Conservation (phyloP, 2,329 filamentous ascomycete species). For the Claviceps pazoutovae region DNA sequence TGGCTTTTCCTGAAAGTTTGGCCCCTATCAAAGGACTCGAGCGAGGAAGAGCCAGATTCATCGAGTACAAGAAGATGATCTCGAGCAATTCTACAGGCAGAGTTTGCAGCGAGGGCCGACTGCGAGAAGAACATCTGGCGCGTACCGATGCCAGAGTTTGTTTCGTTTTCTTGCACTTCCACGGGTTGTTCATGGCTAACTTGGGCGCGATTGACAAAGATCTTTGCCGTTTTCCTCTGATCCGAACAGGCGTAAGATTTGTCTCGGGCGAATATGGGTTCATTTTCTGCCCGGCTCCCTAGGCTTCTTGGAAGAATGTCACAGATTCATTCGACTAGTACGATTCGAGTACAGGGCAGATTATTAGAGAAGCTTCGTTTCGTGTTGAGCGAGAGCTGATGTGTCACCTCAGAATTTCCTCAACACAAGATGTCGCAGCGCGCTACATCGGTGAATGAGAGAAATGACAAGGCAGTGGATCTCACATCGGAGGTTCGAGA, state of each 20-base stretch:
- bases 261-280: slow-evolving; percentile 15
- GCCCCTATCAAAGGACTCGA: slow-evolving; percentile 30
- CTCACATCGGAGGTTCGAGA: too few relatives aligned
- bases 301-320: too few relatives aligned
- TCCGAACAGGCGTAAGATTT: slow-evolving; percentile 34
- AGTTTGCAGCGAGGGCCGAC: slow-evolving; percentile 15
- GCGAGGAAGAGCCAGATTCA: slow-evolving; percentile 32
- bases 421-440: too few relatives aligned
- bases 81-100: slow-evolving; percentile 41
- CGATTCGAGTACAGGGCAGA: too few relatives aligned
- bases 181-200: slow-evolving; percentile 1
- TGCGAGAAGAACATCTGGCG: slow-evolving; percentile 13
- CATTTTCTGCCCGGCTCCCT: not conserved
- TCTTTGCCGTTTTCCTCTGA: slow-evolving; percentile 30
- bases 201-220: slow-evolving; percentile 7
- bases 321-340: too few relatives aligned
- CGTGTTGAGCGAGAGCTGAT: too few relatives aligned
- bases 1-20: slow-evolving; percentile 29
- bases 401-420: too few relatives aligned
- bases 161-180: slow-evolving; percentile 13
- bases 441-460: too few relatives aligned
- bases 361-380: too few relatives aligned
- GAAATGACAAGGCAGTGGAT: too few relatives aligned
- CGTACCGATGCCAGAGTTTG: slow-evolving; percentile 18
- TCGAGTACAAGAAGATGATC: slow-evolving; percentile 35